These are phyloP conservation scores for Gossypium australe DNA, from an alignment of 345 rosid species.

Conservation along the genomic window DNA sequence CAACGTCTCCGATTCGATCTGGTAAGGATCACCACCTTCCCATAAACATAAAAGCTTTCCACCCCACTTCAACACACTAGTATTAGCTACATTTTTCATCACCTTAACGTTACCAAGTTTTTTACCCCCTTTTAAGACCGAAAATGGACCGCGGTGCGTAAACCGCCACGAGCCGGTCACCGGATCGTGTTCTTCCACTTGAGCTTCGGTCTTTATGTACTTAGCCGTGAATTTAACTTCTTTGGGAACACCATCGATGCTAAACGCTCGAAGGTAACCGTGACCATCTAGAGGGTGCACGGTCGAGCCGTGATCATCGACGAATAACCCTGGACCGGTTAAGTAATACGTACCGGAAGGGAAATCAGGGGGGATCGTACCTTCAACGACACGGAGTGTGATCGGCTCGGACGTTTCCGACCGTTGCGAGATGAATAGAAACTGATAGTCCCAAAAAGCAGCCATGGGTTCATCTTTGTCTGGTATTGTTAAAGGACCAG, in stretches of 20 bases:
- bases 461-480: slow-evolving; percentile 38
- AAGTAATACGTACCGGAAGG: slow-evolving; percentile 83
- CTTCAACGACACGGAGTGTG: slow-evolving; percentile 40
- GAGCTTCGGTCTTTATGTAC: slow-evolving; percentile 85
- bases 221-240: slow-evolving; percentile 62
- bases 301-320: slow-evolving; percentile 84
- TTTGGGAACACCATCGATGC: slow-evolving; percentile 32
- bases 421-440: slow-evolving; percentile 71
- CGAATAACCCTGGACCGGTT: slow-evolving; percentile 76
- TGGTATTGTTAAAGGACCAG: slow-evolving; percentile 1
- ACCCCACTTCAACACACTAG: slow-evolving; percentile 81
- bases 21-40: slow-evolving; percentile 94
- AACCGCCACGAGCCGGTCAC: slow-evolving; percentile 75
- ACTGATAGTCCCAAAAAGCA: slow-evolving; percentile 86
- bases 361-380: slow-evolving; percentile 60
- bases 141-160: slow-evolving; percentile 80
- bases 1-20: slow-evolving; percentile 63
- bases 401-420: slow-evolving; percentile 49
- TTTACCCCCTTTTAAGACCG: slow-evolving; percentile 64
- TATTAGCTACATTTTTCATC: slow-evolving; percentile 93
- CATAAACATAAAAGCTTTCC: slow-evolving; percentile 69
- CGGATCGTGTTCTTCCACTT: slow-evolving; percentile 65
- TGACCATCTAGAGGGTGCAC: slow-evolving; percentile 94
- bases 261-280: slow-evolving; percentile 77
- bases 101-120: slow-evolving; percentile 78